Conservation (phyloP, 2,329 filamentous ascomycete genomes). For the Teratosphaeria gauchensis region DNA sequence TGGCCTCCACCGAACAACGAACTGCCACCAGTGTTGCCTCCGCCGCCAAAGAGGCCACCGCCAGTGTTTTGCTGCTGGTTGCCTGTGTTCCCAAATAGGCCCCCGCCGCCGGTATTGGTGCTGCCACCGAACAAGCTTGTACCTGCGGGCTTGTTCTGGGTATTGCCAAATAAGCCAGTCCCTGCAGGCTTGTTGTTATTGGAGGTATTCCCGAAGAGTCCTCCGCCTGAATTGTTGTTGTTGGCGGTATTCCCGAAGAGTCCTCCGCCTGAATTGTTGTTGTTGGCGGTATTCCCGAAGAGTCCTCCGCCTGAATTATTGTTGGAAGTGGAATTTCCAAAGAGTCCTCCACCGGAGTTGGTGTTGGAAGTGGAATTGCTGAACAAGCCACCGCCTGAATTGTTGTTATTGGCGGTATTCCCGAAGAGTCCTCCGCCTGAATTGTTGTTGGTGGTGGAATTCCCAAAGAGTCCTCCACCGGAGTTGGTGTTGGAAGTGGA, state of each 20-base stretch:
- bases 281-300: constrained; percentile 33
- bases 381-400: constrained; percentile 42
- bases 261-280: constrained; percentile 28
- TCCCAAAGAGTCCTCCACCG: constrained; percentile 37
- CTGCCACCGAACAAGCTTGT: constrained; percentile 32
- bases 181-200: constrained; percentile 47
- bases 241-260: constrained; percentile 37
- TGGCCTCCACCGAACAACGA: constrained; percentile 33
- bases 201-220: constrained; percentile 57
- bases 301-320: constrained; percentile 31
- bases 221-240: constrained; percentile 14
- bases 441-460: not conserved
- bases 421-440: constrained; percentile 40
- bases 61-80: constrained; percentile 30
- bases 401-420: constrained; percentile 17
- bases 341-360: constrained; percentile 33
- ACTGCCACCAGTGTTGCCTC: constrained; percentile 25
- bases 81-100: constrained; percentile 30
- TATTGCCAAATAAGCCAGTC: constrained; percentile 15
- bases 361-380: constrained; percentile 27
- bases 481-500: constrained; percentile 23
- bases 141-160: constrained; percentile 15
- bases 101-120: constrained; percentile 25
- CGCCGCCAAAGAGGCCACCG: constrained; percentile 23
- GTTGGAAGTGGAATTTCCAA: constrained; percentile 22